Percentiles rank a stretch among this genome's conserved stretches.
Conservation (phyloP, 805 yeast species). For the Candida khao-thaluensis region DNA sequence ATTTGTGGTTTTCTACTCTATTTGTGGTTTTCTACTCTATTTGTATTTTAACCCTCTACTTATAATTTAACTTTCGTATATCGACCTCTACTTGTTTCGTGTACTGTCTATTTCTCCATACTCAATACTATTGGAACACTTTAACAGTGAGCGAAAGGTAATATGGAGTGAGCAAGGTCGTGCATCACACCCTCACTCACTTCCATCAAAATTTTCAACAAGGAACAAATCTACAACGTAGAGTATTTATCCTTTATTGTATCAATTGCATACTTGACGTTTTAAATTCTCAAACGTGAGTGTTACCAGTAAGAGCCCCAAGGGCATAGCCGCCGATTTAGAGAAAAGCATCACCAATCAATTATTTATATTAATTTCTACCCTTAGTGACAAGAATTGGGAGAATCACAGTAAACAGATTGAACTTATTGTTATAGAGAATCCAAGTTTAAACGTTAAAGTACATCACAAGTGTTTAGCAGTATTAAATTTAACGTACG, state of each 20-base stretch:
- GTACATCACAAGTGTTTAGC: slow-evolving; percentile 9
- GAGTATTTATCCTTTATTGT: too few relatives aligned
- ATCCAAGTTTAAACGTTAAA: slow-evolving; percentile 2
- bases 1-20: too few relatives aligned
- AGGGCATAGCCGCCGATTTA: slow-evolving; percentile 39
- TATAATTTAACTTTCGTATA: too few relatives aligned
- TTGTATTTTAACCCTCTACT: too few relatives aligned
- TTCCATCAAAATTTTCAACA: slow-evolving; percentile 12
- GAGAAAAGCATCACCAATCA: slow-evolving; percentile 49
- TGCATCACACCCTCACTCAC: too few relatives aligned
- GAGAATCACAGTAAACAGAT: slow-evolving; percentile 43
- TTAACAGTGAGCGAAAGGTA: too few relatives aligned
- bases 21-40: too few relatives aligned
- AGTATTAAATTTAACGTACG: slow-evolving; percentile 1
- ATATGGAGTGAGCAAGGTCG: too few relatives aligned
- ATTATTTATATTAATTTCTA: slow-evolving; percentile 49
- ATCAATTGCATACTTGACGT: slow-evolving; percentile 2
- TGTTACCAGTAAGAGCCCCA: slow-evolving; percentile 29
- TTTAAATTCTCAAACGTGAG: slow-evolving; percentile 9
- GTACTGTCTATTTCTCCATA: too few relatives aligned
- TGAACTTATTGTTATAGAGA: slow-evolving; percentile 33
- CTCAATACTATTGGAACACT: too few relatives aligned
- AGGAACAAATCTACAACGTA: too few relatives aligned
- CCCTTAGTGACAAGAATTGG: slow-evolving; percentile 42
- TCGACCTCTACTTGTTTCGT: too few relatives aligned